phyloP scores from a whole-genome alignment of 1,284 basidiomycete genomes.

The Bjerkandera adusta region DNA sequence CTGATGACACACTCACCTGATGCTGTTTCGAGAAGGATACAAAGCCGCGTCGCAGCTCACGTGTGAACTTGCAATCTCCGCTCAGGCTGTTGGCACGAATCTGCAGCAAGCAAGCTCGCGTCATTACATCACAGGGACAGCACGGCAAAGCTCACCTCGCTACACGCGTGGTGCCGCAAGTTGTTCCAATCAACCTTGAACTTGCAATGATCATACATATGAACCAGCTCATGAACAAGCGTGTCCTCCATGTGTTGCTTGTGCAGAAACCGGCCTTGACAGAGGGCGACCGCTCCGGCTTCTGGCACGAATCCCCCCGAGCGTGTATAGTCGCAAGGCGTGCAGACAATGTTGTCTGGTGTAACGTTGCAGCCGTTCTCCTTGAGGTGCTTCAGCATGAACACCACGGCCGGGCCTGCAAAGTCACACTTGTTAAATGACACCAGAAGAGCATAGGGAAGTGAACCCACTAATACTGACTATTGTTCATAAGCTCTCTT shows the following conservation, averaged over 20 bases:
- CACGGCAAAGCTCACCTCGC: slow-evolving; percentile 72
- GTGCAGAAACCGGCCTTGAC: slow-evolving; percentile 79
- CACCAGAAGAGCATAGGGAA: slow-evolving; percentile 3
- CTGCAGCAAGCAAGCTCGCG: slow-evolving; percentile 38
- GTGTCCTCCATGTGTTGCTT: slow-evolving; percentile 93
- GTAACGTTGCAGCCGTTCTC: slow-evolving; percentile 67
- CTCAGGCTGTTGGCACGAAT: slow-evolving; percentile 93
- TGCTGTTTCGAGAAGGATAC: slow-evolving; percentile 89
- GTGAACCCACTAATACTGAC: slow-evolving; percentile 35
- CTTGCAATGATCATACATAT: slow-evolving; percentile 93
- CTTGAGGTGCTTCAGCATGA: slow-evolving; percentile 87
- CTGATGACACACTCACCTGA: slow-evolving; percentile 54
- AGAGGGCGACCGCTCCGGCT: slow-evolving; percentile 76
- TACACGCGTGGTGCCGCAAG: slow-evolving; percentile 92
- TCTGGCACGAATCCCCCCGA: slow-evolving; percentile 85
- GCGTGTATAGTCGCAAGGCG: slow-evolving; percentile 71
- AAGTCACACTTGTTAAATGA: slow-evolving; percentile 16
- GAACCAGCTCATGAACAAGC: slow-evolving; percentile 92
- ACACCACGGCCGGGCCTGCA: slow-evolving; percentile 79
- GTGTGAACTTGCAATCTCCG: slow-evolving; percentile 85
- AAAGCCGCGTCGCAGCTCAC: slow-evolving; percentile 79
- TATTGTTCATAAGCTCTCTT: slow-evolving; percentile 51
- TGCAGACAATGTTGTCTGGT: slow-evolving; percentile 75
- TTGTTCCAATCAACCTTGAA: slow-evolving; percentile 94
- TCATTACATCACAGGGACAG: neutral